Evolutionary conservation across 2,329 filamentous ascomycete genomes (phyloP).

Genomic region (Akanthomyces dipterigenus): DNA sequence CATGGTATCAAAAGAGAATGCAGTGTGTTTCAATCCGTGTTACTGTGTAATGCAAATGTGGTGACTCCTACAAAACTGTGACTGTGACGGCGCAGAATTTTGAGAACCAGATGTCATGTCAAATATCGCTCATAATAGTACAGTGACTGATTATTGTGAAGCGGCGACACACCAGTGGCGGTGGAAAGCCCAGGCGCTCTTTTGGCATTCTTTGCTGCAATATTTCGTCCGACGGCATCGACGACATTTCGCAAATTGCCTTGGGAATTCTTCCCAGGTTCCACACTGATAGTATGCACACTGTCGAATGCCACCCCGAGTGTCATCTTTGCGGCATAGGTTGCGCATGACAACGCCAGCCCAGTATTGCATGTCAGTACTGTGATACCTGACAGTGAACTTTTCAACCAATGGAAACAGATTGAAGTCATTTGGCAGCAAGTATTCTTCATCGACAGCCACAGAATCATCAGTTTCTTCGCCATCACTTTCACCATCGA

Average conservation of each 20-base stretch:
- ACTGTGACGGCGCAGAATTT: background rate
- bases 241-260: constrained; percentile 96
- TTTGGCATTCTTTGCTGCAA: constrained; percentile 99
- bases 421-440: constrained; percentile 91
- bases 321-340: constrained; percentile 95
- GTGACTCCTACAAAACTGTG: constrained; percentile 22
- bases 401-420: constrained; percentile 98
- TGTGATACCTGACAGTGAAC: constrained; percentile 92
- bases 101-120: constrained; percentile 22
- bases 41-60: constrained; percentile 35
- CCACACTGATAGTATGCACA: constrained; percentile 98
- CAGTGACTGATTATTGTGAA: constrained; percentile 35
- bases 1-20: constrained; percentile 40
- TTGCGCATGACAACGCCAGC: constrained; percentile 98
- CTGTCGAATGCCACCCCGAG: constrained; percentile 86
- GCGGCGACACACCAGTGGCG: constrained; percentile 93
- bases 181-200: constrained; percentile 97
- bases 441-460: constrained; percentile 76
- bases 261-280: constrained; percentile 94
- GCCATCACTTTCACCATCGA: constrained; percentile 61
- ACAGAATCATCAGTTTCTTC: constrained; percentile 44
- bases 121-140: background rate
- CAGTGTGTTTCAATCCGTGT: constrained; percentile 34
- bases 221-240: constrained; percentile 95
- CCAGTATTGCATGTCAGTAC: constrained; percentile 99